Base-by-base conservation (phyloP, 2,329 filamentous ascomycete species). In the Aspergillus versicolor region DNA sequence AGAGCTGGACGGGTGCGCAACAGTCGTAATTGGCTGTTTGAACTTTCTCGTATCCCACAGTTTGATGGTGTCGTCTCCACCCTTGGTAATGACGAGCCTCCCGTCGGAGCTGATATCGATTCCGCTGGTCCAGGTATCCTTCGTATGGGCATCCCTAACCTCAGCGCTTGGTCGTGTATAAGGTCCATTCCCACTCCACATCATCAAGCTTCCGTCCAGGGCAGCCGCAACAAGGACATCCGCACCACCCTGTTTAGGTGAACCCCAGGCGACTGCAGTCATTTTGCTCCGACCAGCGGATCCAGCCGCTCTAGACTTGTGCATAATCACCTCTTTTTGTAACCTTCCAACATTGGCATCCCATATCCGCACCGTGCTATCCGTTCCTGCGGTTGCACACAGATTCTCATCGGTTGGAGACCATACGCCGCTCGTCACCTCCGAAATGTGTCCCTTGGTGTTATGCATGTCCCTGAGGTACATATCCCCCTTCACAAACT, bases 401-500 rank as follows among this genome's bases (percentile, higher is more conserved):
- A 92, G 67, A 64, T 96, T 92, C 68, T 83, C 87, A 71, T 97
- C 88, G 2, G 87, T 87, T 0, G 94, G 94, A 74, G 93, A 91
- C 94, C 94, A 99, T 40, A 88, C 89, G 21, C 91, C 93, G 21
- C 88, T 89, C 3, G 91, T 92, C 41, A 97, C 85, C 74, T 97
- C 94, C 4, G 92, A 92, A 52, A 97, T 87, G 75, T 99, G 94
- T 1, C 94, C 94, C 72, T 97, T 97, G 4, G 94, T 99, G 72
- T 97, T 92, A 75, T 97, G 86, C 89, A 97, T 95, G 73, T 99
- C 94, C 54, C 93, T 85, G 63, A 99, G 78, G 68, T 99, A 99
- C 92, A 97, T 97, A 72, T 99, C 94, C 45, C 94, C 94, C 76
- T 99, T 99, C 65, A 92, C 88, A 63, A 96, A 97, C 69, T 97